A percentile compares a stretch with the other conserved stretches of the same genome.
phyloP scores from a whole-genome alignment of 2,329 filamentous ascomycete species.

The Trichoderma breve region DNA sequence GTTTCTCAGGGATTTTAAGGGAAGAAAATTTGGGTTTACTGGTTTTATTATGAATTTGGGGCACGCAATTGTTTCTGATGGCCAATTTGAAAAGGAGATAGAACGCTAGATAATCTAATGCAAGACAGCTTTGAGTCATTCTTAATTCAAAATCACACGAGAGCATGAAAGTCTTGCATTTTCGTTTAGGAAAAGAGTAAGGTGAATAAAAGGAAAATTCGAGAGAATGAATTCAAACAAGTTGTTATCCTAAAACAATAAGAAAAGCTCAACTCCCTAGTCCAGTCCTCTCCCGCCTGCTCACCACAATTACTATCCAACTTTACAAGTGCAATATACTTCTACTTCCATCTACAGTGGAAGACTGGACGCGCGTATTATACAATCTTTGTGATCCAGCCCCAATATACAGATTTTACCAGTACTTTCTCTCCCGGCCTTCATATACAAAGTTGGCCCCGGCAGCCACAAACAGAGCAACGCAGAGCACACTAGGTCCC shows the following conservation, averaged over 20 bases:
- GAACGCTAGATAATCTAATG: conserved; percentile 8
- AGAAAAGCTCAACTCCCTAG: not conserved
- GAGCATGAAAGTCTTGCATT: not conserved
- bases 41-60: not conserved
- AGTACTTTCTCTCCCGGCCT: conserved; percentile 58
- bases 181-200: not conserved
- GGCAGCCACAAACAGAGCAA: conserved; percentile 70
- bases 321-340: not conserved
- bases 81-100: not conserved
- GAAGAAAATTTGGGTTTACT: not conserved
- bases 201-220: not conserved
- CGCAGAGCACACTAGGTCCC: conserved; percentile 77
- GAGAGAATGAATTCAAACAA: not conserved
- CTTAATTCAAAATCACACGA: not conserved
- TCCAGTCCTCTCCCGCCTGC: not conserved
- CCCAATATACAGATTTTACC: conserved; percentile 36
- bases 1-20: not conserved
- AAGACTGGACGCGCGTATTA: not conserved
- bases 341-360: not conserved
- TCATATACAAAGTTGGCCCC: conserved; percentile 78
- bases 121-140: not conserved
- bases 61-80: not conserved
- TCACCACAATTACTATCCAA: not conserved
- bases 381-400: not conserved
- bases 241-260: not conserved